Base-by-base conservation (phyloP, 1,139 yeast species). In the Debaryomyces nepalensis region DNA sequence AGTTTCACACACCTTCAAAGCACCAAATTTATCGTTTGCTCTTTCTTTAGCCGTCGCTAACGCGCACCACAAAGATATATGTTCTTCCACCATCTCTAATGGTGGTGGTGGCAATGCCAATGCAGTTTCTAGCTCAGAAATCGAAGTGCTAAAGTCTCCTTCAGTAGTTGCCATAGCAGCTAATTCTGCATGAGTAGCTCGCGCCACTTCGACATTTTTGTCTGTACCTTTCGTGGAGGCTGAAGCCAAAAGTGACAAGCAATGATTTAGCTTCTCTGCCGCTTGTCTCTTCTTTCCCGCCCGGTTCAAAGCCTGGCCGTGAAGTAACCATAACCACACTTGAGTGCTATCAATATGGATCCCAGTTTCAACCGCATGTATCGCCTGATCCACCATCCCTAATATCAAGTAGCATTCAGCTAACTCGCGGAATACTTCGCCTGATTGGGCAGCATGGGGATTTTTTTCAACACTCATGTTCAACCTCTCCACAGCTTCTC, bases 111-210 rank as follows among this genome's bases (percentile, higher is more conserved):
- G 77, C 33, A 77, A 59, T 22, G 77, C 65, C 42, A 79, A 60
- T 0, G 82, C 77, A 0, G 75, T 70, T 10, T 73, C 66, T 26
- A 79, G 55, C 52, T 79, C 83, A 8, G 70, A 63, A 11, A 74
- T 70, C 16, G 79, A 73, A 32, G 64, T 52, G 42, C 76, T 79
- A 37, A 73, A 65, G 51, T 78, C 70, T 15, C 75, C 75, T 33
- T 76, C 77, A n/a, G 75, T 68, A 2, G 78, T 73, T 9, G 79
- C 77, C 21, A 79, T 65, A 7, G 78, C 74, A 0, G 81, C 82
- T 42, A 79, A 59, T 49, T 77, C 81, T 3, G 79, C 73, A 55
- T 78, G 83, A 3, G 77, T 75, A 18, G 74, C 68, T 43, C 82
- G 61, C 0, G 80, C 77, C 2, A 76, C 67, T 44, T 76, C 79